phyloP scores from a whole-genome alignment of 371 early-diverging fungal species.

The Massospora cicadina region DNA sequence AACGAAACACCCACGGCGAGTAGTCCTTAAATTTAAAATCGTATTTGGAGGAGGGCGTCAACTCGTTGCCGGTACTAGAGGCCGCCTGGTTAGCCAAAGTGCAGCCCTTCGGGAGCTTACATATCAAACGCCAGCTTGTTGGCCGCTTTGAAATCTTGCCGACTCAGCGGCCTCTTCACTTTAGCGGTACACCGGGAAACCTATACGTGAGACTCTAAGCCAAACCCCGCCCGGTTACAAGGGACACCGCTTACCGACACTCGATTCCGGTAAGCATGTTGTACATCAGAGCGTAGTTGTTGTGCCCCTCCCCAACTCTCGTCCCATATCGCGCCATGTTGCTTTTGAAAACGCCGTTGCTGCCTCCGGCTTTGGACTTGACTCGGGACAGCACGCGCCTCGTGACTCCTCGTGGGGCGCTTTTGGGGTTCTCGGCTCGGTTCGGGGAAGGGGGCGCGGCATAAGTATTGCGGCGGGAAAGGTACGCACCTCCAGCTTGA shows the following conservation, averaged over 20 bases:
- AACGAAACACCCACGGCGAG: constrained; percentile 56
- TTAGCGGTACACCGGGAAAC: constrained; percentile 76
- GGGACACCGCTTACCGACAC: constrained; percentile 47
- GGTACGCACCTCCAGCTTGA: too few relatives aligned
- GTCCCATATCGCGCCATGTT: constrained; percentile 22
- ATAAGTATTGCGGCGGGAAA: background rate
- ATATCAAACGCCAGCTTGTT: constrained; percentile 89
- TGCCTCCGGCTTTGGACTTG: background rate
- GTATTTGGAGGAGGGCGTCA: constrained; percentile 83
- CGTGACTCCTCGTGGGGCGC: background rate
- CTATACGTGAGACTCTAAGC: too few relatives aligned
- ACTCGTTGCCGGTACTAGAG: constrained; percentile 70
- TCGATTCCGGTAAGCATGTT: constrained; percentile 91
- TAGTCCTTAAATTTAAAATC: constrained; percentile 96
- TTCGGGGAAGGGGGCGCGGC: background rate
- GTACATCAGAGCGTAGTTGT: constrained; percentile 79
- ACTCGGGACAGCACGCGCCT: background rate
- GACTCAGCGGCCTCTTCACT: constrained; percentile 41
- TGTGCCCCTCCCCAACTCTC: constrained; percentile 40
- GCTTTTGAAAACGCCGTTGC: background rate
- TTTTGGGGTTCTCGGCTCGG: background rate
- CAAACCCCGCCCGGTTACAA: too few relatives aligned
- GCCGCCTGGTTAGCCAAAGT: constrained; percentile 1
- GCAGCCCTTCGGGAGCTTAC: constrained; percentile 20
- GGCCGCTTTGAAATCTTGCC: constrained; percentile 63